phyloP scores from a whole-genome alignment of 306 rosid genomes.

The Hippophae rhamnoides region DNA sequence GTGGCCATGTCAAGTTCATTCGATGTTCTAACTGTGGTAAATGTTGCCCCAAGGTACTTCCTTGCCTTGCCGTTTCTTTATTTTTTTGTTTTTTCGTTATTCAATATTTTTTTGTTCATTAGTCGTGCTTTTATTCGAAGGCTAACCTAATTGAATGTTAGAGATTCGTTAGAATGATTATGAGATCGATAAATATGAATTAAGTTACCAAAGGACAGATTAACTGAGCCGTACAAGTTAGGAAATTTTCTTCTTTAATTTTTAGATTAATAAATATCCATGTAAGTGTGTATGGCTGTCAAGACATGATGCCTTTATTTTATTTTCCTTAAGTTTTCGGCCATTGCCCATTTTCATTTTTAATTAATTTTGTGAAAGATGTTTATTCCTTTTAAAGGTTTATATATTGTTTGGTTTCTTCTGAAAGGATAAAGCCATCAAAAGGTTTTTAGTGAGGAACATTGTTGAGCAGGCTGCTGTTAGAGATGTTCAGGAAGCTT shows the following conservation, averaged over 20 bases:
- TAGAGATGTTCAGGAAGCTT: slow-evolving; percentile 71
- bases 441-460: slow-evolving; percentile 86
- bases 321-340: too few species aligned
- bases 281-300: too few species aligned
- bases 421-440: slow-evolving; percentile 66
- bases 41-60: slow-evolving; percentile 83
- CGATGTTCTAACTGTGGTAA: slow-evolving; percentile 97
- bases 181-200: too few species aligned
- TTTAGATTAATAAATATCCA: too few species aligned
- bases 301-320: too few species aligned
- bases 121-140: neutral
- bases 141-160: too few species aligned
- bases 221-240: too few species aligned
- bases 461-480: slow-evolving; percentile 60
- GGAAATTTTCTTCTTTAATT: too few species aligned
- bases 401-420: neutral
- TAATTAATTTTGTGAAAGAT: too few species aligned
- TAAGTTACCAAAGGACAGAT: too few species aligned
- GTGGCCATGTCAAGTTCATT: slow-evolving; percentile 84
- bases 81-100: neutral
- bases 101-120: neutral
- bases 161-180: too few species aligned
- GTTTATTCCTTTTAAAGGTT: neutral
- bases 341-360: neutral
- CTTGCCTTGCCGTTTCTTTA: neutral